Evolutionary conservation across 2,329 filamentous ascomycete genomes (phyloP), one percentile per base, ranked within the genome.

Genomic region (Cercospora sp.): DNA sequence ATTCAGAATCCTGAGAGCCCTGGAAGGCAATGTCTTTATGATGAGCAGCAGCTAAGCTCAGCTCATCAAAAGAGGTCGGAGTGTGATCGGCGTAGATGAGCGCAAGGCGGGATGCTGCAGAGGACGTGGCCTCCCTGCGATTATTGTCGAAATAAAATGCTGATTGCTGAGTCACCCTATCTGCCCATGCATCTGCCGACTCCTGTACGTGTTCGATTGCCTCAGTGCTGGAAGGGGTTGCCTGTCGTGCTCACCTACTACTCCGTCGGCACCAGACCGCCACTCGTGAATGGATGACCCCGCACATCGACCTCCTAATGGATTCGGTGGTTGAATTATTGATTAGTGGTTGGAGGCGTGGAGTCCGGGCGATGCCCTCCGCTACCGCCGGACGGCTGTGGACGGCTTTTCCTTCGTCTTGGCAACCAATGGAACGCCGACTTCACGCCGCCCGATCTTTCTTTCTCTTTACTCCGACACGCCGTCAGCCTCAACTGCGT

Each of bases 1-100:
- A n/a, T 30, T 3, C 40, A 45, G 37, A 12, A 26, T 10, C 9
- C 60, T 21, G 16, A 32, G 37, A 30, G 26, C 16, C 26, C 16
- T 30, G 40, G 21, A 13, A 21, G 13, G 1, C 40, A 16, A 26
- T 34, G 16, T 28, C 16, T 18, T 62, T 34, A 21, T 34, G 55
- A n/a, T 34, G 55, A 7, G n/a, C 18, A 21, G 55, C 28, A n/a
- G 37, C 37, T 43, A n/a, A n/a, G 37, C 34, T 3, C 21, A 37
- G 28, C 28, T 34, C 55, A 32, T 26, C 30, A 6, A 34, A n/a
- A 10, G 28, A 21, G 30, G 55, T 59, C 55, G 55, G 55, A 59
- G 55, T 59, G 32, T 59, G 55, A 18, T 58, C 55, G 55, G 55
- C 16, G 55, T 58, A 58, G 28, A 32, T 24, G 18, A 34, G 55